Conservation (phyloP, 2,329 filamentous ascomycete genomes). For the Remersonia thermophila region DNA sequence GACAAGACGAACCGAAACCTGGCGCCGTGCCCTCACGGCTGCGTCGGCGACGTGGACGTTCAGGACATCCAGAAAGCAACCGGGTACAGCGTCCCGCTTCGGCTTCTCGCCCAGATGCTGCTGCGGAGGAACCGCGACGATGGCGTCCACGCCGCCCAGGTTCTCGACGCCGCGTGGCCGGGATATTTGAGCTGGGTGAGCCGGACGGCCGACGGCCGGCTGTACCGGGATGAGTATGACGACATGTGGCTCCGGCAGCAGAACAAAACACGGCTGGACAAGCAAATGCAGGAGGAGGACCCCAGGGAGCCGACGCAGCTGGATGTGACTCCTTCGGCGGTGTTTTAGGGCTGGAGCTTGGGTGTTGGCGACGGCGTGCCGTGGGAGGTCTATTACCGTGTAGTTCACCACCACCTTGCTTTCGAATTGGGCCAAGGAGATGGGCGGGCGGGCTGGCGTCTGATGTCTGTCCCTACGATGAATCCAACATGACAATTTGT, state of each 20-base stretch:
- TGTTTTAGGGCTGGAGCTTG: no score
- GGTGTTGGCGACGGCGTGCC: no score
- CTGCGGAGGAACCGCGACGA: slow-evolving; percentile 8
- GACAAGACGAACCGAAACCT: neutral
- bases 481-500: no score
- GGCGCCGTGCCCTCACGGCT: slow-evolving; percentile 11
- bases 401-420: no score
- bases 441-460: no score
- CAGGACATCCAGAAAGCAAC: slow-evolving; percentile 17
- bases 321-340: no score
- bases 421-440: no score
- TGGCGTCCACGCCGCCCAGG: slow-evolving; percentile 4
- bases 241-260: slow-evolving; percentile 12
- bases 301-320: no score
- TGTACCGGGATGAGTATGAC: slow-evolving; percentile 24
- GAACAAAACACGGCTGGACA: slow-evolving; percentile 8
- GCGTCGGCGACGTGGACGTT: slow-evolving; percentile 20
- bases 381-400: no score
- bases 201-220: slow-evolving; percentile 20
- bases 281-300: neutral
- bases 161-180: slow-evolving; percentile 8
- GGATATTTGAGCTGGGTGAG: slow-evolving; percentile 22
- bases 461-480: no score
- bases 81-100: slow-evolving; percentile 20
- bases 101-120: slow-evolving; percentile 15